These are phyloP conservation scores for Inosperma sp. DNA, from an alignment of 768 basidiomycete genomes.

Conservation along the genomic window DNA sequence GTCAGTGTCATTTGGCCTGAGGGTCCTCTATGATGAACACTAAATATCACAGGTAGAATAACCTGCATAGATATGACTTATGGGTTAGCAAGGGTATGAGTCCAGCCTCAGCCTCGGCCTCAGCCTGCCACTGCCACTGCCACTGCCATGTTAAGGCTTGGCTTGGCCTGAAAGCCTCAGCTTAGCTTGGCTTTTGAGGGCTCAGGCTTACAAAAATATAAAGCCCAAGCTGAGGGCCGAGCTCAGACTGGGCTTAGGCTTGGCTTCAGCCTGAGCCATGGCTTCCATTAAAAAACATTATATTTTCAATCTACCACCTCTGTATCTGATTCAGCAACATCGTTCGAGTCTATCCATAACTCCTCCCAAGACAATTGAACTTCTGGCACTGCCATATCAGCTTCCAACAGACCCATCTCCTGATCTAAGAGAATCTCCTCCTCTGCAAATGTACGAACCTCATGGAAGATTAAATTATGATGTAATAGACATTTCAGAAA, in stretches of 20 bases:
- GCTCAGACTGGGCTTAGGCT: background rate
- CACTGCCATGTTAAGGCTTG: too few relatives aligned
- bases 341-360: background rate
- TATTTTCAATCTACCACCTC: background rate
- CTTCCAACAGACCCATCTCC: background rate
- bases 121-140: too few relatives aligned
- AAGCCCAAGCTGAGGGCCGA: background rate
- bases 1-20: too few relatives aligned
- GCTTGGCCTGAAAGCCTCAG: background rate
- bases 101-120: too few relatives aligned
- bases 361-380: background rate
- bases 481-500: constrained; percentile 11
- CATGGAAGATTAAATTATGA: background rate
- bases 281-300: background rate
- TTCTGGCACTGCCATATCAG: background rate
- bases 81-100: too few relatives aligned
- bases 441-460: background rate
- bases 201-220: background rate
- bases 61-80: too few relatives aligned
- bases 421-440: background rate
- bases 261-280: background rate
- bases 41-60: too few relatives aligned
- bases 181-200: background rate
- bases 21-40: too few relatives aligned
- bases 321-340: background rate